These are phyloP conservation scores for Nothophoma quercina DNA, from an alignment of 2,329 filamentous ascomycete species.

Conservation along the genomic window DNA sequence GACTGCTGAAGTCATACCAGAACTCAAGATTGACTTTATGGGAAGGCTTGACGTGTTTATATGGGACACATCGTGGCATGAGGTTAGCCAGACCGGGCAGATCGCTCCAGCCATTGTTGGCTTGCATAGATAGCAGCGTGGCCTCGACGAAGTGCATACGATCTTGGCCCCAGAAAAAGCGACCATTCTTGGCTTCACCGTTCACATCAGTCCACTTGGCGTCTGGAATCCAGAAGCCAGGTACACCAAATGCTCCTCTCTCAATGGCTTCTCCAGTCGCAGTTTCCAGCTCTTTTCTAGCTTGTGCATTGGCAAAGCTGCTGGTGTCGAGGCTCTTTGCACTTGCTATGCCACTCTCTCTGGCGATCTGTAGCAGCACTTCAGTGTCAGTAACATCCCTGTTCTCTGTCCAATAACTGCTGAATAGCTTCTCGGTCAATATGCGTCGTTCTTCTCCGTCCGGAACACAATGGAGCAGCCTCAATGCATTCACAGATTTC, in stretches of 20 bases:
- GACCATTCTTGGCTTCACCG: constrained; percentile 22
- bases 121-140: constrained; percentile 24
- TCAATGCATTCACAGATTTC: constrained; percentile 44
- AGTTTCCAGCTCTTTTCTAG: constrained; percentile 35
- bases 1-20: constrained; percentile 47
- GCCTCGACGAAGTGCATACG: constrained; percentile 49
- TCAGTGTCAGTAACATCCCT: constrained; percentile 35
- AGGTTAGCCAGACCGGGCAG: constrained; percentile 27
- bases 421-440: constrained; percentile 37
- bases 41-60: constrained; percentile 6
- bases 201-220: constrained; percentile 27
- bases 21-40: constrained; percentile 36
- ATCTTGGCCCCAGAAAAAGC: constrained; percentile 49
- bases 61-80: constrained; percentile 32
- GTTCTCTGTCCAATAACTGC: constrained; percentile 45
- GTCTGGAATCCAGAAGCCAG: constrained; percentile 44
- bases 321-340: constrained; percentile 10
- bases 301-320: constrained; percentile 26
- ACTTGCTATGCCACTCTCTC: constrained; percentile 32
- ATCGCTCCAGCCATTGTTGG: constrained; percentile 14
- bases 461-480: constrained; percentile 35
- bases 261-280: constrained; percentile 40
- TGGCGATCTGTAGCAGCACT: constrained; percentile 33
- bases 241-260: constrained; percentile 46
- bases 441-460: constrained; percentile 26